Base-by-base conservation (phyloP, 306 rosid species). In the Cercis canadensis region DNA sequence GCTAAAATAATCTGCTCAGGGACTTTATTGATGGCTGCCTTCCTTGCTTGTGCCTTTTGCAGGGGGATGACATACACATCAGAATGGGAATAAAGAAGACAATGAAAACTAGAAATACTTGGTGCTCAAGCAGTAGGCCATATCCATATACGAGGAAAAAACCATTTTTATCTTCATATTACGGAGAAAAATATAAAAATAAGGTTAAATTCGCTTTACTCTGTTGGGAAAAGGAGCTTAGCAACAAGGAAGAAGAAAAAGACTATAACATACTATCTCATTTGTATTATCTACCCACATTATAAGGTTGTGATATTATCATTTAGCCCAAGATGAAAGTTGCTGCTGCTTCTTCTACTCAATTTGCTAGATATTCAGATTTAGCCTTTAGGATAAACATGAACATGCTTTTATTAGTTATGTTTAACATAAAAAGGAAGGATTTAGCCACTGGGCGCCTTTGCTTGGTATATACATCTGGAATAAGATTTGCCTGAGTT, bases 1-100 rank as follows among this genome's bases (percentile, higher is more conserved):
- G 87, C 67, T 65, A 94, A 52, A 75, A 94, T 87, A 78, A 84
- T 76, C 83, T 90, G 86, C 86, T 94, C 96, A 13, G 97, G 98
- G 34, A 89, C 68, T 87, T 82, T 87, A 75, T 86, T 87, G 62
- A 90, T 21, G 49, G 92, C 83, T 45, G 86, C 89, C 76, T 80
- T 90, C 89, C 80, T 89, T 77, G 77, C 96, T 78, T 83, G 87
- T 63, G 80, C 84, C 98, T 94, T 78, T 67, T 34, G 34, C 50
- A 44, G 57, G 24, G 18, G 51, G 36, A 77, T 6, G 67, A 29
- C 65, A 82, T 52, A 62, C 56, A 31, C 55, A 76, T 68, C 64
- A 69, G 72, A 69, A 62, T 53, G 45, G 16, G 62, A 51, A 53
- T 57, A 73, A 57, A 68, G 34, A 74, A 62, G 76, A 69, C 11